Percentiles rank a stretch among this genome's conserved stretches.
These are phyloP conservation scores for Ceratobasidium sp. DNA, from an alignment of 1,284 basidiomycete genomes.

Conservation along the genomic window DNA sequence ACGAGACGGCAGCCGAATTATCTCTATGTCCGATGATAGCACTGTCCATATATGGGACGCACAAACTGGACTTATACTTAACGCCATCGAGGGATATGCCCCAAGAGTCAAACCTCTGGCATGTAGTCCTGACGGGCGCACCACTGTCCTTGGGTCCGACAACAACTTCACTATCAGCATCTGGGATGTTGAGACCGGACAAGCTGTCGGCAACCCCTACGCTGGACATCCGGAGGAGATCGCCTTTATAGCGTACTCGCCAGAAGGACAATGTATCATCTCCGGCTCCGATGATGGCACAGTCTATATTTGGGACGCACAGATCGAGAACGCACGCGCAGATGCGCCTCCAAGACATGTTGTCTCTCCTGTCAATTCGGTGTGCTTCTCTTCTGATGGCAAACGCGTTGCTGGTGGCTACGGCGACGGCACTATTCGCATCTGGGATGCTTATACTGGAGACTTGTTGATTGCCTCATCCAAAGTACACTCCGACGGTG, in stretches of 20 bases:
- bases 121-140: neutral
- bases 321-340: neutral
- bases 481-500: neutral
- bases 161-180: neutral
- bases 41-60: neutral
- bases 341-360: neutral
- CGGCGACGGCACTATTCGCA: neutral
- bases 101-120: neutral
- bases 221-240: neutral
- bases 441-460: neutral
- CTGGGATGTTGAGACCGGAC: neutral
- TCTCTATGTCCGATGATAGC: constrained; percentile 1
- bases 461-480: neutral
- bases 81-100: neutral
- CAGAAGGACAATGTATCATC: neutral
- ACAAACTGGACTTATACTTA: neutral
- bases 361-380: neutral
- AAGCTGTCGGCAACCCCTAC: neutral
- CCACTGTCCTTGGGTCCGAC: neutral
- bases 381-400: neutral
- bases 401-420: neutral
- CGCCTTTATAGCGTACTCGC: neutral
- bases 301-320: neutral
- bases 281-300: constrained; percentile 1
- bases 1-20: neutral